Conservation (phyloP, 306 rosid genomes). For the Neltuma alba region DNA sequence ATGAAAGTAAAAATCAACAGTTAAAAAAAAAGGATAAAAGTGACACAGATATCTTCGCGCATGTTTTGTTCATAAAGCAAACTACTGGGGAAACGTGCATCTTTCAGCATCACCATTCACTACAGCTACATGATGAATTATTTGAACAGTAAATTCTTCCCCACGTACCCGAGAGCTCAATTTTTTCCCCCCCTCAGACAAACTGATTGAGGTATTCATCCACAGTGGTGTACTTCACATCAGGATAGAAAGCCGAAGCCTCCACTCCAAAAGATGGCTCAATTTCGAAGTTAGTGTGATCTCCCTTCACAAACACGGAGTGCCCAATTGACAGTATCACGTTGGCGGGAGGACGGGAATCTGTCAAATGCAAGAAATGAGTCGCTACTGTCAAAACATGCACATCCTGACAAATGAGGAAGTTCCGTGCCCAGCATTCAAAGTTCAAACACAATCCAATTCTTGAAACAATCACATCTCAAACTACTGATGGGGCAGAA, state of each 20-base stretch:
- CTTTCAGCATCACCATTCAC: not conserved
- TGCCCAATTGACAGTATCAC: slow-evolving; percentile 44
- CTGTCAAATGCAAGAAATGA: slow-evolving; percentile 37
- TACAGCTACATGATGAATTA: not conserved
- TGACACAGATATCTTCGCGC: not conserved
- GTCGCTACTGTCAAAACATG: slow-evolving; percentile 1
- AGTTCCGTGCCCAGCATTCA: not conserved
- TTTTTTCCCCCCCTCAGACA: slow-evolving; percentile 32
- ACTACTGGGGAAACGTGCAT: not conserved
- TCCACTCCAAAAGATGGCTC: slow-evolving; percentile 69
- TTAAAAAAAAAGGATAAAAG: not conserved
- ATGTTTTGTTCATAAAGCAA: not conserved
- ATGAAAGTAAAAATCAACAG: not conserved
- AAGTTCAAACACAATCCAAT: no score
- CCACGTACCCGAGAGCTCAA: not conserved
- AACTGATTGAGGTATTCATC: slow-evolving; percentile 67
- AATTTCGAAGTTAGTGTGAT: slow-evolving; percentile 68
- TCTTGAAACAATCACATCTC: not conserved
- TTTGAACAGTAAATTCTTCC: not conserved
- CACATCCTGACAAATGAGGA: not conserved
- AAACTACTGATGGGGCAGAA: not conserved
- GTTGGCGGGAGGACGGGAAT: slow-evolving; percentile 48
- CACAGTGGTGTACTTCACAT: slow-evolving; percentile 66
- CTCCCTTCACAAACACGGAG: slow-evolving; percentile 59
- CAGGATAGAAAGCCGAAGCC: slow-evolving; percentile 67